Conservation (phyloP, 768 basidiomycete species). For the Tricholoma furcatifolium region DNA sequence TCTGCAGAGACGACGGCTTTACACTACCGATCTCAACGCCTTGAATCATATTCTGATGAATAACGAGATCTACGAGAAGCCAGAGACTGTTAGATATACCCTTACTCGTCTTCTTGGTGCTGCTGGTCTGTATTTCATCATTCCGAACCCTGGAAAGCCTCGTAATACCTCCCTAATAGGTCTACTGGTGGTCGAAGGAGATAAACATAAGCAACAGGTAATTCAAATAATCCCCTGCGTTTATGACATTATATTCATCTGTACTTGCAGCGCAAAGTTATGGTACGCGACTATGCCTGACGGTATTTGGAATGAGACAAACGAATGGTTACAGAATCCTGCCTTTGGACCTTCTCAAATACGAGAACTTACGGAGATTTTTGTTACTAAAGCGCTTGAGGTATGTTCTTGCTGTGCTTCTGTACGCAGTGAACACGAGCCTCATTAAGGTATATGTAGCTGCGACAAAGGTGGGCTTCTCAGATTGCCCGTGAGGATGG, state of each 20-base stretch:
- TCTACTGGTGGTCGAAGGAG: constrained; percentile 47
- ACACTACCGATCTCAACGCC: no score
- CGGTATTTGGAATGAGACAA: background rate
- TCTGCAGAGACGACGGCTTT: no score
- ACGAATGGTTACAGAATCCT: constrained; percentile 48
- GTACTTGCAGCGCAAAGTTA: constrained; percentile 35
- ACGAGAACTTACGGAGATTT: constrained; percentile 53
- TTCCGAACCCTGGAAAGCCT: no score
- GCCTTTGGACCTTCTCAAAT: constrained; percentile 63
- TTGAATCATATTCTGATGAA: no score
- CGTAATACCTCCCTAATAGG: constrained; percentile 28
- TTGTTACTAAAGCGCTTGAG: constrained; percentile 51
- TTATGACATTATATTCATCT: background rate
- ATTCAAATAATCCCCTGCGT: background rate
- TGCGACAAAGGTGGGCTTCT: constrained; percentile 45
- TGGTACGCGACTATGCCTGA: constrained; percentile 26
- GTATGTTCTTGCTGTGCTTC: constrained; percentile 23
- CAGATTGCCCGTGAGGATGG: constrained; percentile 29
- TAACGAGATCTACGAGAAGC: no score
- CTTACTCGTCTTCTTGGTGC: no score
- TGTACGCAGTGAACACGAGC: background rate
- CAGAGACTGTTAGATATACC: no score
- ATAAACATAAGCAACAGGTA: constrained; percentile 46
- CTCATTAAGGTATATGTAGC: constrained; percentile 24
- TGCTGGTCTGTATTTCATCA: no score